Base-by-base conservation (phyloP, 2,329 filamentous ascomycete genomes). In the Exophiala mesophila region DNA sequence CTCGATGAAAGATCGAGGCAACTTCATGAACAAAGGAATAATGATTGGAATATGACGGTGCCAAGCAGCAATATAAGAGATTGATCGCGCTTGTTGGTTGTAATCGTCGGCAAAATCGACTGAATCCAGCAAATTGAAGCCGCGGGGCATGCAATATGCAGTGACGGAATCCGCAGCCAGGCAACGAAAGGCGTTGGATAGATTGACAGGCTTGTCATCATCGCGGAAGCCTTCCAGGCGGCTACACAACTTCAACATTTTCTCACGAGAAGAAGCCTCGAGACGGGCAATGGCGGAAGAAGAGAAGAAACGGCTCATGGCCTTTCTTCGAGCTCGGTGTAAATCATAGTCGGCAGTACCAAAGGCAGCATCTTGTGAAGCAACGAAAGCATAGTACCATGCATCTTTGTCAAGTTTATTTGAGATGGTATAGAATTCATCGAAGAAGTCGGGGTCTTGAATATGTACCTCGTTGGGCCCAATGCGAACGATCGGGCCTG, bases 251-350 rank as follows among this genome's bases (percentile, higher is more conserved):
- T 52, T 46, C 23, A 34, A 28, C 9, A 54, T 45, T 29, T 44
- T 43, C 21, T 49, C 38, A 12, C 38, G 33, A n/a, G 49, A 48
- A 6, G 45, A 46, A 16, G 45, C 42, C 28, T 53, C 50, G 15
- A 51, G 45, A 30, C 40, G 37, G 3, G 44, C 39, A 28, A 53
- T 42, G 32, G 47, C 49, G 7, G 47, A 46, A n/a, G 41, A 29
- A n/a, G 61, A 61, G 50, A 65, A 65, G 54, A 58, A 64, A 4
- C 61, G 59, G 39, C 58, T 63, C 53, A 64, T 59, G 10, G 59
- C 54, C 23, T 59, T 55, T 5, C 63, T 55, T 4, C 57, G 49
- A 9, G 59, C 47, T 2, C 61, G 59, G 45, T 65, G 63, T 10
- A 51, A 57, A 16, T 52, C 53, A 43, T 62, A 55, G 38, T 62